Conservation (phyloP, 495 filamentous ascomycete species). For the Beverwykella pulmonaria region DNA sequence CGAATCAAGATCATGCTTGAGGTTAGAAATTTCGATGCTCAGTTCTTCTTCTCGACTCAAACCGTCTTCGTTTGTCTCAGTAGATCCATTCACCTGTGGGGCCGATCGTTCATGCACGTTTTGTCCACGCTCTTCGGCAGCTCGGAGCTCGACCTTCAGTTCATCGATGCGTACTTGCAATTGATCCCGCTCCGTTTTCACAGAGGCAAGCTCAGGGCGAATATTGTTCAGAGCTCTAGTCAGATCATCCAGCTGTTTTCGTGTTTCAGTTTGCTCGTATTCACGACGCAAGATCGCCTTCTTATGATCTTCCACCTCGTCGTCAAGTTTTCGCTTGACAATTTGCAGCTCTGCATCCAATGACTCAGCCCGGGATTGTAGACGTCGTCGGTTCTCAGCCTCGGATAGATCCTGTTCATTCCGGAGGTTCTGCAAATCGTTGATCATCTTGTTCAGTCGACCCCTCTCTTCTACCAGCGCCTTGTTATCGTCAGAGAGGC, state of each 20-base stretch:
- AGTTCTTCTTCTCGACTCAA: conserved; percentile 82
- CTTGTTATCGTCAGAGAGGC: conserved; percentile 83
- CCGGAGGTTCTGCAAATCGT: conserved; percentile 78
- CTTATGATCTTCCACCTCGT: conserved; percentile 80
- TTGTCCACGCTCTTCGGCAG: conserved; percentile 80
- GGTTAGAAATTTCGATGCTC: conserved; percentile 74
- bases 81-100: conserved; percentile 51
- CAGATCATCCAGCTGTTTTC: conserved; percentile 88
- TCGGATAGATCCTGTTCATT: conserved; percentile 90
- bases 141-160: conserved; percentile 80
- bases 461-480: conserved; percentile 77
- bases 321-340: conserved; percentile 80
- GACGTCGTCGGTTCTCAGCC: conserved; percentile 72
- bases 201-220: conserved; percentile 79
- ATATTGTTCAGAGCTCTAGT: conserved; percentile 72
- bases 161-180: conserved; percentile 86
- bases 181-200: conserved; percentile 84
- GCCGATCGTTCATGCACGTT: conserved; percentile 75
- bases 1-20: conserved; percentile 80
- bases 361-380: conserved; percentile 73
- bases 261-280: conserved; percentile 80
- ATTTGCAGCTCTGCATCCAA: conserved; percentile 75
- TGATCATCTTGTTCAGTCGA: conserved; percentile 75
- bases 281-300: conserved; percentile 79
- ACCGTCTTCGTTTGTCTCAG: conserved; percentile 53